phyloP scores from a whole-genome alignment of 75 land plant species.

The Selaginella moellendorffii region DNA sequence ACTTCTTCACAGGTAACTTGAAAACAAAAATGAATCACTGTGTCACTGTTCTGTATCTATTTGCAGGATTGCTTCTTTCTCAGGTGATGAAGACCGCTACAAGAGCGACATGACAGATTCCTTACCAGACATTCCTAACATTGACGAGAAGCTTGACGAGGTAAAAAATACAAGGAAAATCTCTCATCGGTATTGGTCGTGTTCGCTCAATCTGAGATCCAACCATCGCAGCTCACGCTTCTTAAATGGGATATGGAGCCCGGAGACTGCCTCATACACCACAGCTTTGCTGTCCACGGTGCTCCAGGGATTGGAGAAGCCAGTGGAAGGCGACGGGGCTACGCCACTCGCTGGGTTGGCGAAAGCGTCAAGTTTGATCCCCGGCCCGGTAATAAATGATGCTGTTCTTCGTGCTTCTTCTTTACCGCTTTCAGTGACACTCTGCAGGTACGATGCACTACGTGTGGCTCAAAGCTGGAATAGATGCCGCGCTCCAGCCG shows the following conservation, averaged over 20 bases:
- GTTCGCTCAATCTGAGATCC: too few relatives aligned
- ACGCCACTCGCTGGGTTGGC: slow-evolving; percentile 29
- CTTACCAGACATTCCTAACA: slow-evolving; percentile 20
- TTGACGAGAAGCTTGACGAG: slow-evolving; percentile 18
- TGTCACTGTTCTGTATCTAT: neutral
- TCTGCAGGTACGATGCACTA: neutral
- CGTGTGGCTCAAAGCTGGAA: neutral
- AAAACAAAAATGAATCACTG: neutral
- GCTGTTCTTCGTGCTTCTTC: too few relatives aligned
- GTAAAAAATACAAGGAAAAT: too few relatives aligned
- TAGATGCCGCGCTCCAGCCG: neutral
- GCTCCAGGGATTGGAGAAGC: slow-evolving; percentile 20
- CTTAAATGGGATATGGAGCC: slow-evolving; percentile 28
- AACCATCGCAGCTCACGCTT: slow-evolving; percentile 11
- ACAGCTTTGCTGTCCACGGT: slow-evolving; percentile 25
- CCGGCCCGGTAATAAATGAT: slow-evolving; percentile 19
- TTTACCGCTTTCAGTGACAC: too few relatives aligned
- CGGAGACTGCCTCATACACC: slow-evolving; percentile 25
- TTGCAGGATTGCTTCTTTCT: slow-evolving; percentile 21
- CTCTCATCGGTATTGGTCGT: too few relatives aligned
- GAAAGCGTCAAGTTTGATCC: slow-evolving; percentile 21
- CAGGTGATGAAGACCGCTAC: slow-evolving; percentile 20
- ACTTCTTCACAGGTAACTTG: slow-evolving; percentile 26
- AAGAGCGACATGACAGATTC: slow-evolving; percentile 10
- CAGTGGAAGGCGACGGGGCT: slow-evolving; percentile 20